phyloP scores from a whole-genome alignment of 768 basidiomycete species.

The Suillus fuscotomentosus region DNA sequence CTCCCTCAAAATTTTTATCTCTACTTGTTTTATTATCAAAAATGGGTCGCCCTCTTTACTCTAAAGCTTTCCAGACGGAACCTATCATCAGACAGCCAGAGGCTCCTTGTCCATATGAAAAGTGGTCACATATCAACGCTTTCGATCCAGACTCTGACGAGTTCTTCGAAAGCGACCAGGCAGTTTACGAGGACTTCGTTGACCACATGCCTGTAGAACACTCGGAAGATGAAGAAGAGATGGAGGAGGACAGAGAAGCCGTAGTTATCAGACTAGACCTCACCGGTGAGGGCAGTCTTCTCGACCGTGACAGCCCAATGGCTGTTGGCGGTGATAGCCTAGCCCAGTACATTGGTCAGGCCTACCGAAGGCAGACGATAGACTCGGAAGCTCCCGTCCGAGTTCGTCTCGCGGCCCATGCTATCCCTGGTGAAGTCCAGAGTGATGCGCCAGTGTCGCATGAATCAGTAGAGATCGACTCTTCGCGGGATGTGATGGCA shows the following conservation, averaged over 20 bases:
- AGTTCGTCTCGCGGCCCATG: constrained; percentile 22
- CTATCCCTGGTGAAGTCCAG: constrained; percentile 10
- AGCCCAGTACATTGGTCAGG: constrained; percentile 37
- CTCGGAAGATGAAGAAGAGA: constrained; percentile 16
- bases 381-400: constrained; percentile 15
- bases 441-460: constrained; percentile 1
- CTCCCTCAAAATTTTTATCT: constrained; percentile 1
- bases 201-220: constrained; percentile 31
- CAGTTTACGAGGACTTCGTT: constrained; percentile 64
- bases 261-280: constrained; percentile 29
- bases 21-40: constrained; percentile 29
- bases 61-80: constrained; percentile 36
- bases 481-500: neutral
- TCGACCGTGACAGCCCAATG: constrained; percentile 50
- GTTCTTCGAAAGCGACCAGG: constrained; percentile 59
- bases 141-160: constrained; percentile 85
- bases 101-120: constrained; percentile 38
- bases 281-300: constrained; percentile 41
- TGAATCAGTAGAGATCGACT: neutral
- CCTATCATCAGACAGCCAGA: constrained; percentile 49
- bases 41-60: constrained; percentile 66
- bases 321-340: constrained; percentile 43
- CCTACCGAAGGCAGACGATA: constrained; percentile 30
- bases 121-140: constrained; percentile 62
- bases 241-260: constrained; percentile 34